Base-by-base conservation (phyloP, 495 filamentous ascomycete genomes). In the Xylaria telfairii region DNA sequence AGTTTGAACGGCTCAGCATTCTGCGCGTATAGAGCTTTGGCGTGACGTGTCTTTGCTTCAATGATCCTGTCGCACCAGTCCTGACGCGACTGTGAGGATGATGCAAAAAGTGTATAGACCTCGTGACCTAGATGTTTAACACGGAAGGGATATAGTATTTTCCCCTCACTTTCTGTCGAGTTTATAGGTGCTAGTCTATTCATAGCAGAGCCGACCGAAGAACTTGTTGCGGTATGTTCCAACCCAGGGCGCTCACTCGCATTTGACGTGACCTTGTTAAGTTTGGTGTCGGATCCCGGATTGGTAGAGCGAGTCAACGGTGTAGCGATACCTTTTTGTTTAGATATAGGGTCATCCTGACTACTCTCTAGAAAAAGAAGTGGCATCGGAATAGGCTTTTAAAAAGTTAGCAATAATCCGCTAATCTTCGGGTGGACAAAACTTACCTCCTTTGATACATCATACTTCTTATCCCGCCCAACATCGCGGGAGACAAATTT, bases 51-150 rank as follows among this genome's bases (percentile, higher is more conserved):
- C 82, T 99, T 98, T 10, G 96, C 96, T 74, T 96, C 91, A 34
- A 94, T 90, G 74, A 99, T 97, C 81, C 93, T 96, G 42, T 91
- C 88, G 74, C 93, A 97, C 96, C 96, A 99, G 26, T 96, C 93
- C 68, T 89, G 85, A 59, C 96, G 88, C 71, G 90, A 92, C 67
- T 90, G 85, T 2, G 90, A 86, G 1, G 87, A 89, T 34, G 90
- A 87, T 1, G 95, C 94, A 73, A 96, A 98, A 3, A 99, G 86
- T 3, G 91, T 96, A 78, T 97, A 98, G 6, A 88, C 87, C 67
- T 94, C 92, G 65, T 94, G 91, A 9, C 96, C 96, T n/a, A 99
- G 87, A 82, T 99, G 96, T 79, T 97, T 97, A 78, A 99, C 90
- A 71, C 90, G 91, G 88, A 99, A 98, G 4, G 96, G 96, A 77